These are phyloP conservation scores for Abrus pulchellus DNA, from an alignment of 306 rosid species.

Conservation along the genomic window DNA sequence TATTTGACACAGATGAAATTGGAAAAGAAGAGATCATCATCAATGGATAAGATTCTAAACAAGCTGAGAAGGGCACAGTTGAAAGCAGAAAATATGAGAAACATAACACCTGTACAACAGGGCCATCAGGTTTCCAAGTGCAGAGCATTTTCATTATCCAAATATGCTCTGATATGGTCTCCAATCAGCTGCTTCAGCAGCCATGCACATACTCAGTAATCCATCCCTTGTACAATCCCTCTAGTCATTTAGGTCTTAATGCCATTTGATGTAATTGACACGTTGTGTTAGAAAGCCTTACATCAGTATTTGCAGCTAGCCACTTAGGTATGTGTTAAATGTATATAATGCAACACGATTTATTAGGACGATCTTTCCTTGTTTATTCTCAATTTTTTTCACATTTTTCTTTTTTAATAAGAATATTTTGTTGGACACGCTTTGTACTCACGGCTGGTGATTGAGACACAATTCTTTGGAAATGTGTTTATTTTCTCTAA, in stretches of 20 bases:
- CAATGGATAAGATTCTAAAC: conserved; percentile 76
- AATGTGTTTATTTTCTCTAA: too few species aligned
- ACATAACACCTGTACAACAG: conserved; percentile 45
- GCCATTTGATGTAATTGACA: conserved; percentile 23
- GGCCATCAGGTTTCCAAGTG: conserved; percentile 39
- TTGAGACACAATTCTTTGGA: not conserved
- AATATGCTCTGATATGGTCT: conserved; percentile 42
- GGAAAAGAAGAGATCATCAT: conserved; percentile 76
- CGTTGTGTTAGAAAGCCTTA: conserved; percentile 17
- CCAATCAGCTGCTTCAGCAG: conserved; percentile 45
- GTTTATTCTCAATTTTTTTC: not conserved
- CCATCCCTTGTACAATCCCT: not conserved
- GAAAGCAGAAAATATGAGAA: conserved; percentile 76
- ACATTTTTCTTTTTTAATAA: not conserved
- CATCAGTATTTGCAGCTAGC: conserved; percentile 20
- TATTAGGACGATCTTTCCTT: not conserved
- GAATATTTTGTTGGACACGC: not conserved
- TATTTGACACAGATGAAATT: conserved; percentile 71
- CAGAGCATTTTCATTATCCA: conserved; percentile 33
- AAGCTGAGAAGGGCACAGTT: conserved; percentile 70
- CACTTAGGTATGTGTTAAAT: conserved; percentile 9
- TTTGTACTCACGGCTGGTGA: not conserved
- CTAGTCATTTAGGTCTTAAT: conserved; percentile 9
- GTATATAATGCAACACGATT: conserved; percentile 34
- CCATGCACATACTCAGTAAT: conserved; percentile 44